Evolutionary conservation across 768 basidiomycete species (phyloP), one percentile per base, ranked within the genome.

Genomic region (Russula abietina): DNA sequence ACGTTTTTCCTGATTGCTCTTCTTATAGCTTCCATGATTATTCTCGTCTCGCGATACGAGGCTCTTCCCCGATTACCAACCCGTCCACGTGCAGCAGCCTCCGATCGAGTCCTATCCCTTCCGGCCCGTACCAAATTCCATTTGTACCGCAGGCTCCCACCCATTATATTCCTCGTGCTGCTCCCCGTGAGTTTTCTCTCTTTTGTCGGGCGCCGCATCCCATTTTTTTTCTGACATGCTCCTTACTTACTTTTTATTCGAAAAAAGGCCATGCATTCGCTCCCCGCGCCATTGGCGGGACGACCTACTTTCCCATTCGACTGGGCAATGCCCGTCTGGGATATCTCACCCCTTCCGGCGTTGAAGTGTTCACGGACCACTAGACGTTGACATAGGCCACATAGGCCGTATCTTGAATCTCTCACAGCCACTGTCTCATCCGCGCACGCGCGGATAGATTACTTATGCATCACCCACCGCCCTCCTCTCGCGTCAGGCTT

Each of bases 261-360:
- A 30, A 30, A 19, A 16, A 2, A 17, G 43, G 60, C 48, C 58
- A 60, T 6, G 24, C 4, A 8, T 64, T 60, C 38, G 12, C n/a
- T 22, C 58, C 62, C 28, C 58, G 58, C 10, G 50, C 17, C 6
- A 26, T 64, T 30, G 63, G 63, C 16, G 63, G 63, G 54, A 64
- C 63, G 17, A 64, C 63, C 0, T 64, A 64, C 48, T 64, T 64
- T 16, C 63, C 63, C 2, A 60, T 64, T 53, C 63, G 48, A 30
- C 33, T 64, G 19, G 63, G 39, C 30, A 19, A n/a, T 1, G 32
- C 30, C 4, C 58, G 48, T 36, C 7, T 60, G 30, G 63, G 63
- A 50, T 64, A 51, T 49, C 48, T 64, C 19, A 64, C 63, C 9
- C 63, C 45, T 17, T 36, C 19, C 7, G 63, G 63, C 19, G 57